A percentile compares a stretch with the other conserved stretches of the same genome.
phyloP scores from a whole-genome alignment of 306 rosid genomes.

The Castanospermum australe region DNA sequence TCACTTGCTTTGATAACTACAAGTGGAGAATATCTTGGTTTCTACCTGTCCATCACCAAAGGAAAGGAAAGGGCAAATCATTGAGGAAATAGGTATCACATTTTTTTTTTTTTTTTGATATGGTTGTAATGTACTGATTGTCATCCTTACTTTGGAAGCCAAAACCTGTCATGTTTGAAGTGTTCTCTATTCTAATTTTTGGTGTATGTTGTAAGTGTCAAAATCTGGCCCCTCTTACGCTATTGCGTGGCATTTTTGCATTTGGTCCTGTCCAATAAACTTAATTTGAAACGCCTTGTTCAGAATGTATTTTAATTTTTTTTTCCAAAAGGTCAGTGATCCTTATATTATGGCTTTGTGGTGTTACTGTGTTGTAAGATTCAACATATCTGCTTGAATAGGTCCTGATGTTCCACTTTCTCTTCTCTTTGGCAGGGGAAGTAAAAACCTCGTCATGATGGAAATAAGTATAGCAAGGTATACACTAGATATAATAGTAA shows the following conservation, averaged over 20 bases:
- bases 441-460: conserved; percentile 27
- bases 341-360: not conserved
- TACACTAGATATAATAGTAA: not conserved
- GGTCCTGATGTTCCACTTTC: not conserved
- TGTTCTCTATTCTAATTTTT: conserved; percentile 7
- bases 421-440: conserved; percentile 24
- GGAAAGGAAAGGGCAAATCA: not conserved
- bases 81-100: not conserved
- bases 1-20: not conserved
- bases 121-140: not conserved
- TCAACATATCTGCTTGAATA: not conserved
- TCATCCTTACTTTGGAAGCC: not conserved
- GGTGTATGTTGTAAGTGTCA: not conserved
- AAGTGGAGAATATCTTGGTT: not conserved
- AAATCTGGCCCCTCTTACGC: not conserved
- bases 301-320: not conserved
- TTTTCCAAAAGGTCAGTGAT: not conserved
- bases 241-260: not conserved
- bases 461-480: conserved; percentile 43
- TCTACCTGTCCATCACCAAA: not conserved
- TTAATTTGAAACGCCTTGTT: not conserved
- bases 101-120: not conserved
- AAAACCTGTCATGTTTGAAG: not conserved
- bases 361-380: not conserved
- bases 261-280: not conserved